phyloP scores from a whole-genome alignment of 2,329 filamentous ascomycete genomes.

The Penicillium sp. region DNA sequence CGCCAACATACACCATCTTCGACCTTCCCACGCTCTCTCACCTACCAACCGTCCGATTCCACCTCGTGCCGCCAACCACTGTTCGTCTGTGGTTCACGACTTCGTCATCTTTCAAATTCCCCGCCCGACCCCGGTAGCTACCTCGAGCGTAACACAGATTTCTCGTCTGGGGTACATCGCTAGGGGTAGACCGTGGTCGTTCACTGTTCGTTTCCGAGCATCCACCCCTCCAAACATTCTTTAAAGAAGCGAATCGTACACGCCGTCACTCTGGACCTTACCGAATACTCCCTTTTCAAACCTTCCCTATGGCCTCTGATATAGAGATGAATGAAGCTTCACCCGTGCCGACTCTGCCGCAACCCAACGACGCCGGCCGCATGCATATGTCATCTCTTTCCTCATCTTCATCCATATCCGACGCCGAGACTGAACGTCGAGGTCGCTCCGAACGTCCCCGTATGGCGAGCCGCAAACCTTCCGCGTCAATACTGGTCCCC shows the following conservation, averaged over 20 bases:
- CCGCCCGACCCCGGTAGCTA: conserved; percentile 29
- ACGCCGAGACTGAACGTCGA: conserved; percentile 43
- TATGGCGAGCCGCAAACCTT: conserved; percentile 69
- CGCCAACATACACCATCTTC: neutral
- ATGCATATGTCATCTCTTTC: conserved; percentile 39
- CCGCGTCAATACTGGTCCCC: conserved; percentile 75
- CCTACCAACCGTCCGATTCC: neutral
- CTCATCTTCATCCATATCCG: conserved; percentile 47
- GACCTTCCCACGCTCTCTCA: neutral
- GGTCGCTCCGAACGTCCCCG: conserved; percentile 56
- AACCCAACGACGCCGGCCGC: conserved; percentile 37
- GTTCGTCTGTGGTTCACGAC: conserved; percentile 14
- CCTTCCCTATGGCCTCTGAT: conserved; percentile 33
- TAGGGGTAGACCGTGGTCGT: conserved; percentile 34
- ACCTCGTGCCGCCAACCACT: conserved; percentile 7
- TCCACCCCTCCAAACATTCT: neutral
- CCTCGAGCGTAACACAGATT: conserved; percentile 38
- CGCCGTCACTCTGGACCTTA: conserved; percentile 22
- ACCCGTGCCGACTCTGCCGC: conserved; percentile 38
- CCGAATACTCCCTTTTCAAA: conserved; percentile 14
- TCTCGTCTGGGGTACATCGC: conserved; percentile 35
- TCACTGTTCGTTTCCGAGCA: conserved; percentile 12
- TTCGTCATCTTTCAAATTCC: conserved; percentile 11
- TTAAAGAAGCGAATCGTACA: neutral
- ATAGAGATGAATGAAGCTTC: conserved; percentile 36